A percentile compares a stretch with the other conserved stretches of the same genome.
These are phyloP conservation scores for Schizophyllum amplum DNA, from an alignment of 1,284 basidiomycete species.

Conservation along the genomic window DNA sequence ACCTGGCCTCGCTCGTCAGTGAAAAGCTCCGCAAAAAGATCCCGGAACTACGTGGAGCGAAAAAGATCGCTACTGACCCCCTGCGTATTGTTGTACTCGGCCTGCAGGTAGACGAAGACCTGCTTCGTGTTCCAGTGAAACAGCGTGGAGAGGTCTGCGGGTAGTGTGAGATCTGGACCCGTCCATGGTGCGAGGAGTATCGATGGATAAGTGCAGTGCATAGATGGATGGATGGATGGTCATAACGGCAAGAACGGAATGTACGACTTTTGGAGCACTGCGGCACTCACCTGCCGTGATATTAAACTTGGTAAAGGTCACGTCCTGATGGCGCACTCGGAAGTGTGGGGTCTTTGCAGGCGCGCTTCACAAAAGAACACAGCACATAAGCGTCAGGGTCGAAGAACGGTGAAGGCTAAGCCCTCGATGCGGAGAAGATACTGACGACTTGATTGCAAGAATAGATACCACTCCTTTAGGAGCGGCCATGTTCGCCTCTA, in stretches of 20 bases:
- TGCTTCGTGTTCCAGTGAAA: constrained; percentile 97
- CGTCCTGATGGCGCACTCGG: not conserved
- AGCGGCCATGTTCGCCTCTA: constrained; percentile 23
- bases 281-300: constrained; percentile 50
- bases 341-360: not conserved
- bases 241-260: not conserved
- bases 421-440: not conserved
- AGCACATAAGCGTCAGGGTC: not conserved
- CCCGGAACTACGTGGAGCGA: not conserved
- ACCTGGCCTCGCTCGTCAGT: constrained; percentile 36
- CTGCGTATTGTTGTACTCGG: constrained; percentile 66
- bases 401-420: not conserved
- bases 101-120: constrained; percentile 77
- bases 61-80: constrained; percentile 42
- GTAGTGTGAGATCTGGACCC: not conserved
- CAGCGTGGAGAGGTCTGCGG: constrained; percentile 64
- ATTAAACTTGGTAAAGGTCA: not conserved
- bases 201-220: not conserved
- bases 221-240: not conserved
- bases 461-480: not conserved
- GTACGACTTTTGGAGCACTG: not conserved
- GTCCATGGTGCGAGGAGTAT: not conserved
- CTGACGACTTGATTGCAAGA: not conserved
- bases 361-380: not conserved
- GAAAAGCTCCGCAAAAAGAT: constrained; percentile 2